phyloP scores from a whole-genome alignment of 345 rosid genomes.

The Eucalyptus pauciflora region DNA sequence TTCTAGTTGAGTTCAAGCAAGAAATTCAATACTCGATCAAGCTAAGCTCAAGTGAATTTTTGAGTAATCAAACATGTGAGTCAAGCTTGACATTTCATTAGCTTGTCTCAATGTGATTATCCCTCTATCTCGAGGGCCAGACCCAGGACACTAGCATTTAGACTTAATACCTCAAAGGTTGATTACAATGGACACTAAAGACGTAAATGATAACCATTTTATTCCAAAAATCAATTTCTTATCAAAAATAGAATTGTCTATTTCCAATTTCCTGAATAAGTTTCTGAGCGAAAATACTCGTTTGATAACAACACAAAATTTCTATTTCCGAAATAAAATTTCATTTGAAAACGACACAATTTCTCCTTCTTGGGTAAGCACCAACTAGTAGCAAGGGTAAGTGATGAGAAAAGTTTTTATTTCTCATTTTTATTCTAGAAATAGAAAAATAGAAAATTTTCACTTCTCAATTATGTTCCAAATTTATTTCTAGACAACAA shows the following conservation, averaged over 20 bases:
- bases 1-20: too few species aligned
- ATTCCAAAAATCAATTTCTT: fast-evolving
- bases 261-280: fast-evolving
- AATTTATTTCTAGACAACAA: too few species aligned
- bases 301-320: fast-evolving
- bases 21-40: background rate
- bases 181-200: too few species aligned
- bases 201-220: fast-evolving
- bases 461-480: too few species aligned
- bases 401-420: fast-evolving
- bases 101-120: too few species aligned
- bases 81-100: background rate
- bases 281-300: fast-evolving
- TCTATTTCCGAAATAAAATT: fast-evolving
- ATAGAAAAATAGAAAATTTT: too few species aligned
- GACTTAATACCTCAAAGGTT: too few species aligned
- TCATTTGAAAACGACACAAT: too few species aligned
- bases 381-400: fast-evolving
- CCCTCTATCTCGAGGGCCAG: fast-evolving
- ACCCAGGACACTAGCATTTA: too few species aligned
- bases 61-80: background rate
- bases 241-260: fast-evolving
- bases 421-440: too few species aligned
- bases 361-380: fast-evolving
- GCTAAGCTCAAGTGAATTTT: background rate